phyloP scores from a whole-genome alignment of 441 rosid genomes.

The Theobroma grandiflorum region DNA sequence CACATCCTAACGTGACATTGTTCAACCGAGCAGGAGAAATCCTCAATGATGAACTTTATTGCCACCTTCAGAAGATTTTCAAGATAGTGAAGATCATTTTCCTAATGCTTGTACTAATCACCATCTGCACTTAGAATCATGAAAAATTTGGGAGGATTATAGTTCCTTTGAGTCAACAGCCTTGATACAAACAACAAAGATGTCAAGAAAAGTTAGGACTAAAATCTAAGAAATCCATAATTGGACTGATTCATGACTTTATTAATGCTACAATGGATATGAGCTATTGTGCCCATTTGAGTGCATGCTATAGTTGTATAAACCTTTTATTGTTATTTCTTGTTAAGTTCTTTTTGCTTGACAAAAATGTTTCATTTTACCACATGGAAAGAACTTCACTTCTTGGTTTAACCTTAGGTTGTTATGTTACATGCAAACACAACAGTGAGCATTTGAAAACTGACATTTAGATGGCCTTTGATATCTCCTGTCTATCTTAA shows the following conservation, averaged over 20 bases:
- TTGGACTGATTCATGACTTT: background rate
- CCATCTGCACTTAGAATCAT: background rate
- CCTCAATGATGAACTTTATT: background rate
- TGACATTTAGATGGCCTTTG: background rate
- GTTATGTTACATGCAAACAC: slow-evolving; percentile 3
- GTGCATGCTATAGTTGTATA: background rate
- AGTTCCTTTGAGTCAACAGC: background rate
- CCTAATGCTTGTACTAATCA: background rate
- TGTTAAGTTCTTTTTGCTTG: slow-evolving; percentile 6
- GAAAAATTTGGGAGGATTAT: background rate
- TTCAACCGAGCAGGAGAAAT: slow-evolving; percentile 14
- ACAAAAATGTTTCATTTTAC: background rate
- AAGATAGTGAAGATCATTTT: background rate
- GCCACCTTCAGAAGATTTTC: background rate
- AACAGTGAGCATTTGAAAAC: slow-evolving; percentile 3
- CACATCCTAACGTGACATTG: background rate
- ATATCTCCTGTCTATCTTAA: background rate
- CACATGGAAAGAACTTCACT: background rate
- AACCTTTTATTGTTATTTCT: background rate
- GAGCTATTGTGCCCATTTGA: slow-evolving; percentile 1
- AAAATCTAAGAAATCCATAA: slow-evolving; percentile 1
- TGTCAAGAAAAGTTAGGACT: background rate
- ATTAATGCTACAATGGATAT: background rate
- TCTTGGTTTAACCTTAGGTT: slow-evolving; percentile 5
- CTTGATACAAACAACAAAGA: slow-evolving; percentile 7